Percentiles rank a stretch among this genome's conserved stretches.
Evolutionary conservation across 2,329 filamentous ascomycete species (phyloP).

Genomic region (Colletotrichum lentis): DNA sequence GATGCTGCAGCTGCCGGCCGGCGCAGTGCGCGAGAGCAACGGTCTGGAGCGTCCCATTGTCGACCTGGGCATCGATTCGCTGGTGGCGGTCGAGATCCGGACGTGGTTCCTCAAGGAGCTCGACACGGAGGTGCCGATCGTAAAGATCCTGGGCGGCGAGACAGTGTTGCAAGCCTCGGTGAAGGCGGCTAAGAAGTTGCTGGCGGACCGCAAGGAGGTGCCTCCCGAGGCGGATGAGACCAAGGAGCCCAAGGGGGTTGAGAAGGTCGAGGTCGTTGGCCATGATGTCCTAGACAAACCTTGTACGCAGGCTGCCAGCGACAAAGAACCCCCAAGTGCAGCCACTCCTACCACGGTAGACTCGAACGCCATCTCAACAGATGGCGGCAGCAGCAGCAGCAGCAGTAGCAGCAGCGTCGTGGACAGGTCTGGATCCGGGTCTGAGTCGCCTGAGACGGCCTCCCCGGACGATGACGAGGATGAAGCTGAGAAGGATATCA

Average conservation of each 20-base stretch:
- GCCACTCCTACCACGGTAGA: too few relatives aligned
- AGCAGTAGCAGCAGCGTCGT: too few relatives aligned
- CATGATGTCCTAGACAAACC: too few relatives aligned
- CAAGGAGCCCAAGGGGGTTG: background rate
- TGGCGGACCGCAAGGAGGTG: background rate
- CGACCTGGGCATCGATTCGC: constrained; percentile 45
- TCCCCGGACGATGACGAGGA: too few relatives aligned
- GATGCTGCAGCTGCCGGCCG: constrained; percentile 33
- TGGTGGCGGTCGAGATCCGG: constrained; percentile 51
- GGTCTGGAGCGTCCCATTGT: constrained; percentile 22
- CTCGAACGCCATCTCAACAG: too few relatives aligned
- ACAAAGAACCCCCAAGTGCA: too few relatives aligned
- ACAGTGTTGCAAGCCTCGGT: too few relatives aligned
- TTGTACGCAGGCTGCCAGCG: too few relatives aligned
- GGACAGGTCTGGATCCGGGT: too few relatives aligned
- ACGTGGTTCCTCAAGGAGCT: constrained; percentile 59
- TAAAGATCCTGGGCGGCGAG: constrained; percentile 46
- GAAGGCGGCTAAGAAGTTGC: background rate
- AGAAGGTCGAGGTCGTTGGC: background rate
- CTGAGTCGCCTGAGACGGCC: too few relatives aligned
- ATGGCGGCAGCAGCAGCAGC: too few relatives aligned
- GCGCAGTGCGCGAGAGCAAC: background rate
- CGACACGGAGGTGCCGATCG: constrained; percentile 54
- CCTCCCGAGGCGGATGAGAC: background rate
- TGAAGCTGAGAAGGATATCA: too few relatives aligned